Evolutionary conservation across 805 yeast genomes (phyloP), one percentile per base, ranked within the genome.

Genomic region (Saccharomycopsis fermentans): DNA sequence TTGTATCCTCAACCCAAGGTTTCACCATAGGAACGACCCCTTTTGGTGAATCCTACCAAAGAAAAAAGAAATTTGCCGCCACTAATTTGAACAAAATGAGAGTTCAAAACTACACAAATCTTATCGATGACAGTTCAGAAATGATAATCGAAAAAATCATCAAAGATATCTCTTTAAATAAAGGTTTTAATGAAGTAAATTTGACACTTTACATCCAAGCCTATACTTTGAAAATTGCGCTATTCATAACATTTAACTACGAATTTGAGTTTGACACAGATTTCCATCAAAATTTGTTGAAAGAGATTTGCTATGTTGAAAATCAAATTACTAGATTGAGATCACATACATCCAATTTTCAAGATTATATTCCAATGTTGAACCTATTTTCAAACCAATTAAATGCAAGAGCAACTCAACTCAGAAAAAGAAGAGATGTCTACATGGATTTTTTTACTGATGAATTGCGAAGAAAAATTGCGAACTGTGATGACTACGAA

Each of bases 11-110:
- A 26, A 74, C 80, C 0, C 81, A 78, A 57, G 82, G 85, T 0
- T 80, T 76, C 63, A 84, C 89, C 0, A 74, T 84, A 17, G 89
- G 89, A 0, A 81, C 87, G 1, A 83, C 87, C 0, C 88, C 88
- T 1, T 76, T 73, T 59, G 79, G 84, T 1, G 69, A 67, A 0
- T 71, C 80, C 1, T 83, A 72, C 63, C 69, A 72, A 54, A 69
- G 67, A 54, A 76, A 78, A 66, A 77, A 81, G 64, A 82, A 81
- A 65, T 71, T 74, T 37, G 68, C 82, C 52, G 70, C 82, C 1
- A 72, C 72, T 61, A 66, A 71, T n/a, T 68, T 83, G 59, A 62
- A 78, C 53, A 71, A 68, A 39, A 68, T 67, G 51, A 70, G 68
- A 37, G 72, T 76, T 11, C 70, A 54, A 11, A 26, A 65, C 5